Base-by-base conservation (phyloP, 192 early-diverging fungal species). In the Linnemannia exigua region DNA sequence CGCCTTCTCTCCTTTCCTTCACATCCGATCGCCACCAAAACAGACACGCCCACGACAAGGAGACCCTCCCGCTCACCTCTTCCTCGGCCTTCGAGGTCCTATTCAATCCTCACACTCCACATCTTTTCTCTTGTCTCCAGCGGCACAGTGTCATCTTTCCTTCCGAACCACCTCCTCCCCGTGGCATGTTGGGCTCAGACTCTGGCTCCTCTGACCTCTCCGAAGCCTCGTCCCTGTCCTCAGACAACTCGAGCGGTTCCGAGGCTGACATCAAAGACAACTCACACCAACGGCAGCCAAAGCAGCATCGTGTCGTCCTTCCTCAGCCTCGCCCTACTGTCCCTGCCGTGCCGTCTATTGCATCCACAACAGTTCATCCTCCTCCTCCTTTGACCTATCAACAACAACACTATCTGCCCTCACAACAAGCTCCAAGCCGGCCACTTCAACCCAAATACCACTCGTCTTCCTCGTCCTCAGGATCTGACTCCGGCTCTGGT, bases 131-230 rank as follows among this genome's bases (percentile, higher is more conserved):
- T 19, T 25, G 15, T 14, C 58, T n/a, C 12, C 58, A 11, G 58
- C 41, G 28, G 25, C 46, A 31, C 44, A 48, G 41, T 47, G 38
- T 47, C 44, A 12, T 72, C 31, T 25, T 47, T 72, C 44, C 70
- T 47, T 72, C 44, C 70, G 14, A 71, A 46, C 70, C 44, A 44
- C 25, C 70, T 19, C 38, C 70, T 28, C 44, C 68, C 14, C 41
- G 33, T 47, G 36, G n/a, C 50, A 85, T 85, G 82, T 71, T 76
- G 69, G 77, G 50, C 41, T 85, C 82, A 75, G 82, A 79, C 77
- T 85, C 82, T 22, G 82, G 72, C 70, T 85, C 82, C 51, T 85
- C 82, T 44, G 82, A 85, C 52, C 82, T 85, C 67, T 85, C 82
- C 38, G 82, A 85, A 17, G 82, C 75, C 54, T 79, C 82, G 72